Base-by-base conservation (phyloP, 2,329 filamentous ascomycete genomes). In the Cytospora paraplurivora region DNA sequence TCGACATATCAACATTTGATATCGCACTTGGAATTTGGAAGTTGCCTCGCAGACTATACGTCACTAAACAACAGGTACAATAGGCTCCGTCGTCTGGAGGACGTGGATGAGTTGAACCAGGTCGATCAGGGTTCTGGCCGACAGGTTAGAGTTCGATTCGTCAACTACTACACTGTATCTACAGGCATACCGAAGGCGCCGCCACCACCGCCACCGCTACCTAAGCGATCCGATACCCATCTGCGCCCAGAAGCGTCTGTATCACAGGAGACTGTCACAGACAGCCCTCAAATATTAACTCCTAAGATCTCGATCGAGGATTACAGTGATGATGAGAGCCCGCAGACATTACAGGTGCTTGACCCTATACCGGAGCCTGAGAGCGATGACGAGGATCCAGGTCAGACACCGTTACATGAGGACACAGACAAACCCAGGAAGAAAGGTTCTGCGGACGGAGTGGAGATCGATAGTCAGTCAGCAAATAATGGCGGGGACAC, bases 141-240 rank as follows among this genome's bases (percentile, higher is more conserved):
- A 4, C 70, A 78, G 1, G 77, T 79, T 2, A 81, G 88, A 59
- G 85, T 95, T 12, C 84, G 92, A 17, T 97, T 97, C 70, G 82
- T 92, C 63, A 97, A 97, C 72, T 97, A 96, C 73, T 97, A 94
- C 72, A 96, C 93, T 1, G 84, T 90, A n/a, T 93, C 90, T 68
- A 89, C 89, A 11, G 93, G 93, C 4, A 82, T 86, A 64, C 82
- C 83, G 2, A 93, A 90, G 69, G 73, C 75, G 62, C 74, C 80
- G 67, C 41, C 17, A 10, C 44, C n/a, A 11, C 44, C 44, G 12
- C 33, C 59, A 10, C 35, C 62, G 27, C 41, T 38, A 32, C 59
- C 62, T 7, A 57, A 59, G 34, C 65, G 57, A 21, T 50, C 64
- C 21, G 53, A 59, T 15, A 62, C 59, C 7, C 62, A 70, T 55